Evolutionary conservation across 2,329 filamentous ascomycete species (phyloP).

Genomic region (Gyromitra esculenta): DNA sequence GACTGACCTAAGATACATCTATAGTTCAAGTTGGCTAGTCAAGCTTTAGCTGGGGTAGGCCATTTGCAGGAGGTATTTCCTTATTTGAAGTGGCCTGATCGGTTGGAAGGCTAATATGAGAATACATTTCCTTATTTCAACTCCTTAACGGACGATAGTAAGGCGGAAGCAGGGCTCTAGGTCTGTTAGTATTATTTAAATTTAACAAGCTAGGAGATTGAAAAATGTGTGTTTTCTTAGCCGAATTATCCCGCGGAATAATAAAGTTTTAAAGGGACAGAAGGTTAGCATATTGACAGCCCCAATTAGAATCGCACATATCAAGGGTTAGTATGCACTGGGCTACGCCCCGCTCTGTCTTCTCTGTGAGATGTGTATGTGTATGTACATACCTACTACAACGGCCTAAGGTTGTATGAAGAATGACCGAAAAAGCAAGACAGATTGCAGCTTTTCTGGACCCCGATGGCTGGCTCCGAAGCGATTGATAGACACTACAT

Average conservation of each 20-base stretch:
- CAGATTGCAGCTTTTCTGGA: background rate
- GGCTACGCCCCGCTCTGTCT: background rate
- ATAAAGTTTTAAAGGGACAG: background rate
- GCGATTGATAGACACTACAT: background rate
- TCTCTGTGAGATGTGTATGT: background rate
- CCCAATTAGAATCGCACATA: background rate
- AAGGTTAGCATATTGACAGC: background rate
- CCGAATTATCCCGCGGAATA: constrained; percentile 1
- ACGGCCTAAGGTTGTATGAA: background rate
- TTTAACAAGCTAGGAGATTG: background rate
- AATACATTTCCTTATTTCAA: background rate
- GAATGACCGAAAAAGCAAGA: background rate
- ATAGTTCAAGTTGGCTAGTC: background rate
- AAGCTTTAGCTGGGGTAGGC: background rate
- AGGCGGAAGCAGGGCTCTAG: background rate
- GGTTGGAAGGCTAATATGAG: background rate
- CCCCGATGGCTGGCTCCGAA: background rate
- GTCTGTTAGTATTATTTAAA: background rate
- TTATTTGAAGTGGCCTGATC: background rate
- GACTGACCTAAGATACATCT: too few relatives aligned
- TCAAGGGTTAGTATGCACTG: background rate
- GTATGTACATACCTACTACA: background rate
- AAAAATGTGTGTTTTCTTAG: background rate
- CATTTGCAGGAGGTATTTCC: background rate
- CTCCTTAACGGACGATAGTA: background rate